Evolutionary conservation across 2,329 filamentous ascomycete genomes (phyloP).

Genomic region (Alternaria incomplexa): DNA sequence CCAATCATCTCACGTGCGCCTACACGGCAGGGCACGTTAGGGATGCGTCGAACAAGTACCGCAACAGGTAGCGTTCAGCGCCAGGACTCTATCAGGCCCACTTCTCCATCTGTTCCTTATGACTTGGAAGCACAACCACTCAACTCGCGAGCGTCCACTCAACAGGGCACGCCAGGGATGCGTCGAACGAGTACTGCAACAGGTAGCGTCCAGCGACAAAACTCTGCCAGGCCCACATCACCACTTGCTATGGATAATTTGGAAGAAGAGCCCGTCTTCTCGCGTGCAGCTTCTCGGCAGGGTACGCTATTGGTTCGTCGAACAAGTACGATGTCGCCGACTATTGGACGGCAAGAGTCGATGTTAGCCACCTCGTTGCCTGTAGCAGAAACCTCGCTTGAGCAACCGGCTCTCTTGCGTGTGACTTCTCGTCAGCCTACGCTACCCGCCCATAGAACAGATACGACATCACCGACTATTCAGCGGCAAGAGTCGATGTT

Average conservation of each 20-base stretch:
- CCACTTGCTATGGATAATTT: conserved; percentile 11
- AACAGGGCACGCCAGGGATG: background rate
- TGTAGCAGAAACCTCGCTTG: background rate
- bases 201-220: background rate
- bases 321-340: background rate
- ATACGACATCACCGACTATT: background rate
- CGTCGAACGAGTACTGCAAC: background rate
- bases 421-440: background rate
- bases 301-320: background rate
- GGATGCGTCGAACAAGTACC: background rate
- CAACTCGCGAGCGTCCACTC: fast-evolving
- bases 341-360: background rate
- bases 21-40: background rate
- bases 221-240: background rate
- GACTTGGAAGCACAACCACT: background rate
- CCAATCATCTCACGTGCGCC: background rate
- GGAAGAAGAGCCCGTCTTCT: background rate
- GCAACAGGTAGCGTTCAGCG: background rate
- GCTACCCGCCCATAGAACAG: background rate
- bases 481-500: background rate
- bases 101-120: conserved; percentile 2
- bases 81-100: background rate
- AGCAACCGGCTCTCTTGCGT: background rate
- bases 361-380: background rate
- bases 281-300: background rate